phyloP scores from a whole-genome alignment of 78 protist genomes.

The Pigoraptor vietnamica region DNA sequence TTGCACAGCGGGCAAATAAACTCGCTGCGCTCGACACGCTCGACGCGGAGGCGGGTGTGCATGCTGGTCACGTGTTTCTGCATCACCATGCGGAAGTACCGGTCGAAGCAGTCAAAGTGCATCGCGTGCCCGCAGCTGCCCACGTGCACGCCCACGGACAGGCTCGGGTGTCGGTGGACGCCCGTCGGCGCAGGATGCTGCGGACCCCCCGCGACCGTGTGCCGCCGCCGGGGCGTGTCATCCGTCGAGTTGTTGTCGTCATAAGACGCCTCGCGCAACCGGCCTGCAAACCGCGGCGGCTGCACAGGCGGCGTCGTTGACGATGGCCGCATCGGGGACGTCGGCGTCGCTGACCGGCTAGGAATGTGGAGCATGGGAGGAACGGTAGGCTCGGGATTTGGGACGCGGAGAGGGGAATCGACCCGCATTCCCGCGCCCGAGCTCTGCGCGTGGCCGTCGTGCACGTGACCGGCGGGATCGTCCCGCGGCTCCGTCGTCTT shows the following conservation, averaged over 20 bases:
- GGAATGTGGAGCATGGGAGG: not conserved
- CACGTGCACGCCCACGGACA: not conserved
- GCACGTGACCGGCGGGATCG: not conserved
- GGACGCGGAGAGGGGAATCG: not conserved
- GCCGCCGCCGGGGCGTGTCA: not conserved
- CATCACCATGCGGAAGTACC: not conserved
- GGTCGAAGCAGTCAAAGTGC: not conserved
- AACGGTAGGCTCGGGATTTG: not conserved
- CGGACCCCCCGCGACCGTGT: no score
- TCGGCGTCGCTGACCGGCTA: not conserved
- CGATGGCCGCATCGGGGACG: not conserved
- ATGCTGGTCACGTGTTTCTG: not conserved
- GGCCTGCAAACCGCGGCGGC: not conserved
- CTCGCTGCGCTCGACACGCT: not conserved
- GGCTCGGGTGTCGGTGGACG: not conserved
- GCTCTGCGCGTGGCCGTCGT: not conserved
- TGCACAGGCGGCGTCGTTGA: not conserved
- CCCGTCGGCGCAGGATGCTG: no score
- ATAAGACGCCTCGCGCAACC: not conserved
- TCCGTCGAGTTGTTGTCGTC: not conserved
- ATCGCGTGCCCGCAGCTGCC: not conserved
- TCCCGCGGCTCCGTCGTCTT: not conserved
- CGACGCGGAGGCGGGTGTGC: not conserved
- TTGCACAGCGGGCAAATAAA: slow-evolving; percentile 1
- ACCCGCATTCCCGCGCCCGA: not conserved